phyloP scores from a whole-genome alignment of 1,284 basidiomycete species.

The Rhodotorula mucilaginosa region DNA sequence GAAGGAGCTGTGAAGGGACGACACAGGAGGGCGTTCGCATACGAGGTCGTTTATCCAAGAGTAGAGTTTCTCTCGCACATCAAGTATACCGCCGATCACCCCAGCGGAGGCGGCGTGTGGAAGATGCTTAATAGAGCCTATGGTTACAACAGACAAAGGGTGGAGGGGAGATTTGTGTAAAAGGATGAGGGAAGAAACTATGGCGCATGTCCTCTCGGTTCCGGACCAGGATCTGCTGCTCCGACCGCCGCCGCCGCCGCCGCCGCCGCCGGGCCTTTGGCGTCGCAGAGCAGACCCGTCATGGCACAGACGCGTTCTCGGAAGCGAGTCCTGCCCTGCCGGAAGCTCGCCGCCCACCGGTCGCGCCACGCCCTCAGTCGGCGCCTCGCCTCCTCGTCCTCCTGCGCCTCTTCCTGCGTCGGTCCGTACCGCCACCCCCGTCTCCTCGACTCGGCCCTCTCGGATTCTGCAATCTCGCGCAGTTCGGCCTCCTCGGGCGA shows the following conservation, averaged over 20 bases:
- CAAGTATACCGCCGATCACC: no score
- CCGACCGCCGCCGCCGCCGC: not conserved
- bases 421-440: slow-evolving; percentile 1
- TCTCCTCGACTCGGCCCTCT: not conserved
- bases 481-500: not conserved
- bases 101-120: no score
- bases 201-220: not conserved
- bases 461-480: not conserved
- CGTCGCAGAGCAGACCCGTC: slow-evolving; percentile 34
- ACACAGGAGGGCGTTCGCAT: not conserved
- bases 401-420: not conserved
- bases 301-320: slow-evolving; percentile 28
- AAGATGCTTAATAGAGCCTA: not conserved
- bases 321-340: slow-evolving; percentile 12
- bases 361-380: slow-evolving; percentile 25
- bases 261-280: slow-evolving; percentile 8
- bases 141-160: not conserved
- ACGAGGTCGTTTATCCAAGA: no score
- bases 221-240: not conserved
- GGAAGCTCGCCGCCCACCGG: slow-evolving; percentile 25
- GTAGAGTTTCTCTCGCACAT: no score
- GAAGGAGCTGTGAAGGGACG: slow-evolving; percentile 14
- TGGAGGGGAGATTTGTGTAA: no score
- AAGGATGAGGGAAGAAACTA: not conserved
- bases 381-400: slow-evolving; percentile 8